phyloP scores from a whole-genome alignment of 148 eudicot species.

The Tetragonia tetragonoides region DNA sequence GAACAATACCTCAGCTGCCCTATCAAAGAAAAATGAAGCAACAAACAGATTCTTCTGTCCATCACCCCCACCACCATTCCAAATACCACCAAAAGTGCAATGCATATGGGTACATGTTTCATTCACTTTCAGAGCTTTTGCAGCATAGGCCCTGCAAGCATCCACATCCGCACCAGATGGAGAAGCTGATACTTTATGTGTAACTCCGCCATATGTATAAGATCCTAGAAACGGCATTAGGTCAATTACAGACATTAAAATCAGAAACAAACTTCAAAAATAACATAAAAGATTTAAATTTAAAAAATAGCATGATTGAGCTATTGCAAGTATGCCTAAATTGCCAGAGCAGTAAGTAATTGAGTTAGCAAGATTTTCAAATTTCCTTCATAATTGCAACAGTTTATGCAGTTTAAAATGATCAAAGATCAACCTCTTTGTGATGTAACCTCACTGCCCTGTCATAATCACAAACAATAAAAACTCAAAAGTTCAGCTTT shows the following conservation, averaged over 20 bases:
- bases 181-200: conserved; percentile 48
- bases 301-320: background rate
- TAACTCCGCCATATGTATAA: conserved; percentile 68
- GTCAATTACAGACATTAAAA: background rate
- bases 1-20: conserved; percentile 86
- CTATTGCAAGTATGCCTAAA: background rate
- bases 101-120: conserved; percentile 95
- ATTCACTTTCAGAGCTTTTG: conserved; percentile 74
- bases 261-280: background rate
- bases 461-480: background rate
- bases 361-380: background rate
- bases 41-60: conserved; percentile 90
- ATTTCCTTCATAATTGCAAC: background rate
- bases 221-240: conserved; percentile 42
- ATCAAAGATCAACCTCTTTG: background rate
- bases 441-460: too few species aligned
- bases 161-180: conserved; percentile 61
- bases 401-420: background rate
- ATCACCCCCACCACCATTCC: conserved; percentile 97
- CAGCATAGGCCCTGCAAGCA: conserved; percentile 53
- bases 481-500: background rate
- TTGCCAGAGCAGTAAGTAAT: background rate
- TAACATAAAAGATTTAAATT: too few species aligned
- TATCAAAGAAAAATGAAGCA: conserved; percentile 95
- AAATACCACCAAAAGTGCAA: conserved; percentile 94